Conservation (phyloP, 2,329 filamentous ascomycete genomes). For the Penicillium sp. region DNA sequence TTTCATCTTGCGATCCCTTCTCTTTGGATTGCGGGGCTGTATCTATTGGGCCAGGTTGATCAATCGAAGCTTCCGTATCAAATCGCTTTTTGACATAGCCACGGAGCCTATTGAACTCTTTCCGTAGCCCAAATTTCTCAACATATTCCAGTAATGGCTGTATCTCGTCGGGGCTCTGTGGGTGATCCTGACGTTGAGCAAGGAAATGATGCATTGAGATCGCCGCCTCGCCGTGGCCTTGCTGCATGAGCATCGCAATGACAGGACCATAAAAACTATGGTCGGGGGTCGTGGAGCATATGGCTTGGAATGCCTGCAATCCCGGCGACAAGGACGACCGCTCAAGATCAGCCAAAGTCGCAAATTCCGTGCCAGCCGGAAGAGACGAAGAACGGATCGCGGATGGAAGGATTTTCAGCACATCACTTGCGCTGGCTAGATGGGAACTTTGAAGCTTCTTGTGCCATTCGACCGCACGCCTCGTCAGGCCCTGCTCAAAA, state of each 20-base stretch:
- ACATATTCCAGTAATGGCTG: conserved; percentile 44
- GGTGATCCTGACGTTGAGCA: conserved; percentile 44
- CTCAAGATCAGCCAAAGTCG: conserved; percentile 7
- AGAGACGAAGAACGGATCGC: conserved; percentile 25
- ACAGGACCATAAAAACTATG: conserved; percentile 47
- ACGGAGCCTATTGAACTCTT: conserved; percentile 26
- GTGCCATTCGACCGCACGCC: conserved; percentile 41
- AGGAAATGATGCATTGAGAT: conserved; percentile 51
- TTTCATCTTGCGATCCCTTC: conserved; percentile 31
- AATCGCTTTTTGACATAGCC: conserved; percentile 25
- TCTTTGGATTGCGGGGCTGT: not conserved
- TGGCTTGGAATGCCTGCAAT: conserved; percentile 40
- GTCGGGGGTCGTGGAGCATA: conserved; percentile 42
- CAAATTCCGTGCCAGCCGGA: conserved; percentile 15
- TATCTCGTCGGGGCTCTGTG: conserved; percentile 38
- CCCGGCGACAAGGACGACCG: conserved; percentile 20
- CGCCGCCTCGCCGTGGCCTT: conserved; percentile 41
- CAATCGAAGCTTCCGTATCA: conserved; percentile 16
- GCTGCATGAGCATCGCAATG: conserved; percentile 43
- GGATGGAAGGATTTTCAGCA: conserved; percentile 31
- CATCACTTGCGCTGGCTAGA: conserved; percentile 31
- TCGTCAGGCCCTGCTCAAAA: conserved; percentile 30
- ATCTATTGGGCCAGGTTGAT: not conserved
- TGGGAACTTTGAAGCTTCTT: conserved; percentile 36
- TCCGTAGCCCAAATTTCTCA: conserved; percentile 31